A percentile compares a stretch with the other conserved stretches of the same genome.
Evolutionary conservation across 768 basidiomycete species (phyloP).

Genomic region (Boletus tylopilopsis): DNA sequence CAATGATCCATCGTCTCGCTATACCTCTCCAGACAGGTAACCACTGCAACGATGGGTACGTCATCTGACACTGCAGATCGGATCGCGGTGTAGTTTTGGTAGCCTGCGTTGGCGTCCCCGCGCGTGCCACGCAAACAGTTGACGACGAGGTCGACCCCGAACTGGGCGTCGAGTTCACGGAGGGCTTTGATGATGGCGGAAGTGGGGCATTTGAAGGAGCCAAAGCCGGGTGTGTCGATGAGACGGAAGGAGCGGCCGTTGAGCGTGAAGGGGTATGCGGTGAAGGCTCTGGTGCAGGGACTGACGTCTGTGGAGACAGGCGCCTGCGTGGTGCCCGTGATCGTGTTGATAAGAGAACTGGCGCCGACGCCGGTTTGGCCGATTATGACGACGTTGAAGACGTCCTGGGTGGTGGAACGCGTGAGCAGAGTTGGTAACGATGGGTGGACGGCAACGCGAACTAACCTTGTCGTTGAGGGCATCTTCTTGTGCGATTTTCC

Average conservation of each 20-base stretch:
- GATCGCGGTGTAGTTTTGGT: conserved; percentile 26
- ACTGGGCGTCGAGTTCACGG: conserved; percentile 27
- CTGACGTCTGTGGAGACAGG: conserved; percentile 28
- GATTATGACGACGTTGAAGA: conserved; percentile 30
- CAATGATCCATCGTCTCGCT: conserved; percentile 33
- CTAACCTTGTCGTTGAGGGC: conserved; percentile 22
- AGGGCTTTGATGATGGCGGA: conserved; percentile 24
- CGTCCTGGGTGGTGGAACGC: conserved; percentile 12
- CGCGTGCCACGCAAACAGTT: conserved; percentile 27
- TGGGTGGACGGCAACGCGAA: neutral
- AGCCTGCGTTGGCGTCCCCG: conserved; percentile 27
- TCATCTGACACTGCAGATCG: conserved; percentile 29
- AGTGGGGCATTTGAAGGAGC: conserved; percentile 25
- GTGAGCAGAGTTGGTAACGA: neutral
- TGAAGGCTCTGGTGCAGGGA: conserved; percentile 26
- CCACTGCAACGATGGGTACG: conserved; percentile 29
- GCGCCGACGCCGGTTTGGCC: conserved; percentile 33
- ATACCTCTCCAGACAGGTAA: conserved; percentile 31
- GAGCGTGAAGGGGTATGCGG: conserved; percentile 22
- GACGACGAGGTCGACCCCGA: conserved; percentile 26
- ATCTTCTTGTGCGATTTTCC: conserved; percentile 20
- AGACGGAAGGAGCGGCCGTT: conserved; percentile 28
- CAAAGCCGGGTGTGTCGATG: conserved; percentile 29
- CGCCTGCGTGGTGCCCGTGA: conserved; percentile 19
- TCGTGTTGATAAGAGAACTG: conserved; percentile 41